phyloP scores from a whole-genome alignment of 306 rosid genomes.

The Rosa persica region DNA sequence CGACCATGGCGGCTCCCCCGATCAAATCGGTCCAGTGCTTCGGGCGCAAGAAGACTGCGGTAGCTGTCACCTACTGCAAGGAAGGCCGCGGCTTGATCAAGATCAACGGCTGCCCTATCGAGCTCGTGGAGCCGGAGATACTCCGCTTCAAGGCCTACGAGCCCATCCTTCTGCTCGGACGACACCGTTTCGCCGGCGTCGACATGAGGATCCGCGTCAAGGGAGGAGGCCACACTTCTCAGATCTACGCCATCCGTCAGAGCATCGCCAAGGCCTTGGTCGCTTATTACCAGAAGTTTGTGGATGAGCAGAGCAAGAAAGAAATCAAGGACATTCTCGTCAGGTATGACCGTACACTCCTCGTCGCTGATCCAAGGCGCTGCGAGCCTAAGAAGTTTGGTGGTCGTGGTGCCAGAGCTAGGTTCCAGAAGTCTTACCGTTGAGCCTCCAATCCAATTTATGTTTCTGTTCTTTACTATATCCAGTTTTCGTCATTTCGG shows the following conservation, averaged over 20 bases:
- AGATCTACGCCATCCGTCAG: constrained; percentile 59
- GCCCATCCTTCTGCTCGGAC: constrained; percentile 50
- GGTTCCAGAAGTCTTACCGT: constrained; percentile 63
- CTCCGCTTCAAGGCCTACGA: constrained; percentile 53
- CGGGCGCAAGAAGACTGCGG: constrained; percentile 57
- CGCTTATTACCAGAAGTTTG: constrained; percentile 51
- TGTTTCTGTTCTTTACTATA: background rate
- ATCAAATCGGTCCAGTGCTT: constrained; percentile 49
- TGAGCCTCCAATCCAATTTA: constrained; percentile 8
- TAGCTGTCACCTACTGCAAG: constrained; percentile 58
- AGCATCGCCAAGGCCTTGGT: constrained; percentile 59
- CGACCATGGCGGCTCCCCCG: constrained; percentile 32
- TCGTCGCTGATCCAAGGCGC: constrained; percentile 54
- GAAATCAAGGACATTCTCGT: constrained; percentile 53
- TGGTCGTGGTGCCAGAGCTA: constrained; percentile 58
- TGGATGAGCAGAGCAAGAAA: constrained; percentile 55
- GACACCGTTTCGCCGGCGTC: constrained; percentile 48
- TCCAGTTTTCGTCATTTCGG: background rate
- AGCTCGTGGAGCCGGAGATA: constrained; percentile 53
- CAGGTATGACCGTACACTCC: constrained; percentile 46
- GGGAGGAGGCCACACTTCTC: constrained; percentile 55
- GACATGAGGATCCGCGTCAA: constrained; percentile 56
- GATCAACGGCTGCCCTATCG: constrained; percentile 57
- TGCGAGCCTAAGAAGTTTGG: constrained; percentile 65
- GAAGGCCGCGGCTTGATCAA: constrained; percentile 48